Conservation (phyloP, 106 monocot species). For the Gastrodia elata region DNA sequence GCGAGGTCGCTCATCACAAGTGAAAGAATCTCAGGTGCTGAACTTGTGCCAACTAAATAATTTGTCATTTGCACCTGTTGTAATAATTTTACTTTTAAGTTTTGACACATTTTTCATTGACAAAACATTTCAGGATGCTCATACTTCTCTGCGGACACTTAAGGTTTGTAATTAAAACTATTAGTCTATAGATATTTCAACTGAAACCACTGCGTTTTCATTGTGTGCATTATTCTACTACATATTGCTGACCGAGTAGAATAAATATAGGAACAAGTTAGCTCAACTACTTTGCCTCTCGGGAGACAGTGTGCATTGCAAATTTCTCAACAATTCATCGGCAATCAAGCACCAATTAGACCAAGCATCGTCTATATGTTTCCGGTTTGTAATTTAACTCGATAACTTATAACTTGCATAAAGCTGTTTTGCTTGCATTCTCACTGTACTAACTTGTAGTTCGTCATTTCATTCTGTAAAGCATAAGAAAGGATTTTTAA, state of each 20-base stretch:
- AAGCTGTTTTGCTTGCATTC: not conserved
- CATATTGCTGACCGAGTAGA: not conserved
- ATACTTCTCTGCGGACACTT: conserved; percentile 7
- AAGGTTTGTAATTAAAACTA: conserved; percentile 21
- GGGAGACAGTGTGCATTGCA: conserved; percentile 19
- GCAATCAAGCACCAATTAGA: conserved; percentile 26
- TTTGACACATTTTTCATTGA: not conserved
- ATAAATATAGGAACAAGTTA: conserved; percentile 22
- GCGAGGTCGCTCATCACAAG: conserved; percentile 16
- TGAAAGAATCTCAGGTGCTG: conserved; percentile 22
- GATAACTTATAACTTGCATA: too few species aligned
- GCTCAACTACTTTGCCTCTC: conserved; percentile 12
- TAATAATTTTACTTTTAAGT: too few species aligned
- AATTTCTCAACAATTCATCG: conserved; percentile 16
- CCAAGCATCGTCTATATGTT: conserved; percentile 56
- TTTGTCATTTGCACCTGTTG: too few species aligned
- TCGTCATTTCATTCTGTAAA: not conserved
- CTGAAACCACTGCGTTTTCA: not conserved
- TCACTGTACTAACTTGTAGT: not conserved
- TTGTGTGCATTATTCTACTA: not conserved
- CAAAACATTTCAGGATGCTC: conserved; percentile 1
- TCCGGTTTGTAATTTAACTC: conserved; percentile 26
- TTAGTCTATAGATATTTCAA: conserved; percentile 13
- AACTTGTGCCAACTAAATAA: too few species aligned
- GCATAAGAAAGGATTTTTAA: not conserved